Evolutionary conservation across 495 filamentous ascomycete species (phyloP), one percentile per base, ranked within the genome.

Genomic region (Lophiotrema nucula): DNA sequence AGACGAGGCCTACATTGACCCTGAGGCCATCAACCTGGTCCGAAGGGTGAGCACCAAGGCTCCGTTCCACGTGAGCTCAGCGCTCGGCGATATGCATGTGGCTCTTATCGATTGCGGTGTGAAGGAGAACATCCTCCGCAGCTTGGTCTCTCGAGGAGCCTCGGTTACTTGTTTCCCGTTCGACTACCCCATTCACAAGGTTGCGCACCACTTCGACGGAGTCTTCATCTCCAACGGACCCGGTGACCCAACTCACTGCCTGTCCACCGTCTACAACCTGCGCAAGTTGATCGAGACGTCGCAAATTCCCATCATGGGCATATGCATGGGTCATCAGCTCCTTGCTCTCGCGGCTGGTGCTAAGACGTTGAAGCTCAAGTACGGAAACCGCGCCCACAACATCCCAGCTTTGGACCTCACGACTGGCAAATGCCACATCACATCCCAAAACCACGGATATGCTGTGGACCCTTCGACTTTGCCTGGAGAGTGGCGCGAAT

Each of bases 211-310:
- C 79, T 98, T 96, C 65, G 93, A 98, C 65, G 93, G 93, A 63
- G 83, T 98, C 68, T 98, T 99, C 81, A 96, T 89, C 74, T 95
- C 90, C 71, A 97, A 98, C 76, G 92, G 93, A 56, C 92, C 93
- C 8, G 93, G 93, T 73, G 93, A 99, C 75, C 93, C 93, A 65
- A 97, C 91, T 24, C 92, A 97, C 77, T 96, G 91, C 77, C 84
- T 89, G 69, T 81, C 88, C 57, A 96, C 95, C 12, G 90, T 96
- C 52, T 92, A 92, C 81, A 89, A 96, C 73, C 80, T 97, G 37
- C 79, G 77, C 53, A 85, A 88, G 51, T 73, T 97, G 67, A 96
- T 97, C 85, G 89, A 96, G 69, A 83, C 81, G 19, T 93, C 88
- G 23, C 83, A 92, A 68, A 79, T 96, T 15, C 93, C 93, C 23